A percentile compares a stretch with the other conserved stretches of the same genome.
Conservation (phyloP, 2,329 filamentous ascomycete species). For the Pestalotiopsis sp. region DNA sequence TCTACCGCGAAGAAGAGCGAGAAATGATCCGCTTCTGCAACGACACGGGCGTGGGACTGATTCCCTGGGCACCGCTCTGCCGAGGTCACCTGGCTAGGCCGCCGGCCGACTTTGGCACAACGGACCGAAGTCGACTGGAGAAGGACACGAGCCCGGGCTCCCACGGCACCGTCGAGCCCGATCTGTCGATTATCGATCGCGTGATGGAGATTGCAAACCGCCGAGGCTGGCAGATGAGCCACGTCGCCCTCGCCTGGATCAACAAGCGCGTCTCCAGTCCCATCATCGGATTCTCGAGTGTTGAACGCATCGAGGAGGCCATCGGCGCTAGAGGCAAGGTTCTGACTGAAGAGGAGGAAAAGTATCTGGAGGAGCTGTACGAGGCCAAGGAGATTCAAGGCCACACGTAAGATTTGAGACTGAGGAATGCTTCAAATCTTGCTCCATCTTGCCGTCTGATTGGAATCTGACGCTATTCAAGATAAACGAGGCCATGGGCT, state of each 20-base stretch:
- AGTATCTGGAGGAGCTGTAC: slow-evolving; percentile 66
- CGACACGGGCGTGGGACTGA: slow-evolving; percentile 41
- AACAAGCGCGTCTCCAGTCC: slow-evolving; percentile 55
- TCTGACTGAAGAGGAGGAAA: slow-evolving; percentile 60
- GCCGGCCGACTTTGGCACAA: slow-evolving; percentile 31
- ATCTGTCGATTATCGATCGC: slow-evolving; percentile 46
- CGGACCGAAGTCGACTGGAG: slow-evolving; percentile 37
- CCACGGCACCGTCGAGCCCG: slow-evolving; percentile 34
- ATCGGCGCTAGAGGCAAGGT: slow-evolving; percentile 47
- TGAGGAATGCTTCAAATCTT: neutral
- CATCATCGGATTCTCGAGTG: slow-evolving; percentile 63
- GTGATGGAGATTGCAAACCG: slow-evolving; percentile 62
- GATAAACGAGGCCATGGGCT: no score
- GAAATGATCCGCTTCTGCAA: slow-evolving; percentile 47
- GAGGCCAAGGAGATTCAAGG: slow-evolving; percentile 50
- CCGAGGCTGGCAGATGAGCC: slow-evolving; percentile 62
- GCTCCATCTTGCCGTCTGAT: no score
- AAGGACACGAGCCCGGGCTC: slow-evolving; percentile 35
- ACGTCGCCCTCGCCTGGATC: slow-evolving; percentile 67
- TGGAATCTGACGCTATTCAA: no score
- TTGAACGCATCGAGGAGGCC: slow-evolving; percentile 64
- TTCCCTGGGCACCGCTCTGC: slow-evolving; percentile 43
- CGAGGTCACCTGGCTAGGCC: slow-evolving; percentile 39
- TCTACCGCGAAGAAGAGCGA: slow-evolving; percentile 65
- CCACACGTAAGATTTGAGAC: slow-evolving; percentile 16